These are phyloP conservation scores for Lentinula lateritia DNA, from an alignment of 768 basidiomycete species.

Conservation along the genomic window DNA sequence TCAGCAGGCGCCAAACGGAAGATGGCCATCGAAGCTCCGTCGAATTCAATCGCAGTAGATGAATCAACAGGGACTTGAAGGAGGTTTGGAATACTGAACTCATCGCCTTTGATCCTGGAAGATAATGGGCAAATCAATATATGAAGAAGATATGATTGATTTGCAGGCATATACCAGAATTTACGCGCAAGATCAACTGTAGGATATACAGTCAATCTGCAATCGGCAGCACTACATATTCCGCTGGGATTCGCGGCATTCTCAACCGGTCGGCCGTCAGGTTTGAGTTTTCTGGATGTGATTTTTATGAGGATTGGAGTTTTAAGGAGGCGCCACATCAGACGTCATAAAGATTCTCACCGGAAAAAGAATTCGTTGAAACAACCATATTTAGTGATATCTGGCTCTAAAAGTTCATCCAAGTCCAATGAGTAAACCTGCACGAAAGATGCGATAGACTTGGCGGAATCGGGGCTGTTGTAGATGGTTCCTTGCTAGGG, in stretches of 20 bases:
- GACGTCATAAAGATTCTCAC: conserved; percentile 14
- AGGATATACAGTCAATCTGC: conserved; percentile 64
- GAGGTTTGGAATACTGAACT: conserved; percentile 63
- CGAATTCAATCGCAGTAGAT: conserved; percentile 34
- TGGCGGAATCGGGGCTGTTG: conserved; percentile 44
- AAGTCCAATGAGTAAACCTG: conserved; percentile 47
- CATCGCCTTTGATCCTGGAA: conserved; percentile 58
- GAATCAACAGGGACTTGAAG: conserved; percentile 41
- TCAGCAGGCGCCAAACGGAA: conserved; percentile 77
- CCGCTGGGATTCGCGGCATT: conserved; percentile 43
- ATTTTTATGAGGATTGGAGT: not conserved
- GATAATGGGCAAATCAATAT: not conserved
- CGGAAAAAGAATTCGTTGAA: conserved; percentile 82
- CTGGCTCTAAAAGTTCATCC: conserved; percentile 58
- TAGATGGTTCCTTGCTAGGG: conserved; percentile 50
- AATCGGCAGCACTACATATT: conserved; percentile 68
- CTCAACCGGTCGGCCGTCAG: conserved; percentile 56
- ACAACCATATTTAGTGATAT: conserved; percentile 53
- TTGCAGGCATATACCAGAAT: conserved; percentile 49
- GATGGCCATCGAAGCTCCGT: conserved; percentile 50
- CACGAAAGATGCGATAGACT: conserved; percentile 52
- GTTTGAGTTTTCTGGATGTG: conserved; percentile 42
- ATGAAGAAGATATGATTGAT: not conserved
- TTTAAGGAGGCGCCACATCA: not conserved
- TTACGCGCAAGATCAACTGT: conserved; percentile 51